Percentiles rank a stretch among this genome's conserved stretches.
Evolutionary conservation across 495 filamentous ascomycete species (phyloP).

Genomic region (Viridothelium virens): DNA sequence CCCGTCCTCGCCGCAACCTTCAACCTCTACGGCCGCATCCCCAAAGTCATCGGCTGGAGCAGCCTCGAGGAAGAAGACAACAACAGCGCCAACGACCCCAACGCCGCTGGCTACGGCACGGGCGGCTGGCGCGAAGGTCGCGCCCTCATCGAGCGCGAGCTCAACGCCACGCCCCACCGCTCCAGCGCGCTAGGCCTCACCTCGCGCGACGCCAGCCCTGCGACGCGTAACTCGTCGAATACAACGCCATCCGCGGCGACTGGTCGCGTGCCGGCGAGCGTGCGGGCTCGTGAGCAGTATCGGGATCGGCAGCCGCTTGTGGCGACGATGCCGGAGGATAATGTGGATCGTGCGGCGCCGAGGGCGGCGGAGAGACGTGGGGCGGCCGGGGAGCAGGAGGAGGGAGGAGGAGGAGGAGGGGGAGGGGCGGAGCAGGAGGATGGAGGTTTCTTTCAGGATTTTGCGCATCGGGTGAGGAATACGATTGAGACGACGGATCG

Average conservation of each 20-base stretch:
- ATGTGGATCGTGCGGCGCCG: constrained; percentile 5
- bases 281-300: constrained; percentile 7
- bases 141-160: constrained; percentile 85
- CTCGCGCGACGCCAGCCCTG: constrained; percentile 21
- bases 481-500: constrained; percentile 79
- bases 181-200: constrained; percentile 26
- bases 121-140: constrained; percentile 87
- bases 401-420: constrained; percentile 22
- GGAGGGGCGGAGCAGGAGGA: constrained; percentile 57
- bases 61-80: constrained; percentile 69
- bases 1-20: constrained; percentile 78
- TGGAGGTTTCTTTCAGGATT: constrained; percentile 65
- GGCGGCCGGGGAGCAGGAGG: background rate
- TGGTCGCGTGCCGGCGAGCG: constrained; percentile 11
- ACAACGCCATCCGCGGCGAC: too few species aligned
- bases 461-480: constrained; percentile 80
- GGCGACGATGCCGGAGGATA: constrained; percentile 5
- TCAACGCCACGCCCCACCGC: constrained; percentile 52
- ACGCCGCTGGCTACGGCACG: constrained; percentile 58
- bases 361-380: background rate
- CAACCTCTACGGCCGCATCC: constrained; percentile 77
- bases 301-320: constrained; percentile 7
- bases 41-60: constrained; percentile 68
- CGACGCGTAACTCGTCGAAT: too few species aligned
- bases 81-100: constrained; percentile 50